Base-by-base conservation (phyloP, 1,139 yeast species). In the Zygosaccharomyces pseudobailii region DNA sequence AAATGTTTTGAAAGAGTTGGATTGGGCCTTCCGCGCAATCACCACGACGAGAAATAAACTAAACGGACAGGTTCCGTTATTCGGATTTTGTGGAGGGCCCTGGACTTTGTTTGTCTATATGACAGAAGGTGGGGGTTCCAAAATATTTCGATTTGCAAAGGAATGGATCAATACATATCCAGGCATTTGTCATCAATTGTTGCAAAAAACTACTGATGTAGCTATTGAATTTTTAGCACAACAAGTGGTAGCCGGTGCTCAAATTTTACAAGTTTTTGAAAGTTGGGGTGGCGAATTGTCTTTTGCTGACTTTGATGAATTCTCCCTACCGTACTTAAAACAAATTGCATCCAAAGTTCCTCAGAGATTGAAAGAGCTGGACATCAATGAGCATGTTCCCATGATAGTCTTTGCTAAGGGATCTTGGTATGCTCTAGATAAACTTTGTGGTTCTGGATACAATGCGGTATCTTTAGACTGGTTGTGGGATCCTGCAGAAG, bases 281-380 rank as follows among this genome's bases (percentile, higher is more conserved):
- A 87, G 96, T 22, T 90, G 97, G 96, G 98, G 96, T 43, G 96
- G 97, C 48, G 97, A 92, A 69, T 75, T 92, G 52, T 94, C 96
- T 1, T 95, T 97, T 13, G 73, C 73, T 46, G 98, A 92, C 62
- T 92, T 92, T 66, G 75, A 76, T 54, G 90, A 86, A 64, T 94
- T 89, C 67, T 84, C 95, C 4, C 76, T 92, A 61, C 97, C 97
- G 3, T 92, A 88, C 64, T 73, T 92, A 61, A 78, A 76, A 55
- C 87, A 87, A 65, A 90, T 92, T 53, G 78, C 88, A 25, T 70
- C 73, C 13, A 78, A 77, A 57, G 76, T 92, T 40, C 95, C 95
- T 22, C 54, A 60, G 9, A 80, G 95, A 61, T 75, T 92, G 60
- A 62, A 68, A 50, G 92, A 87, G 67, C 71, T 87, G 50, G 95